A percentile compares a stretch with the other conserved stretches of the same genome.
Evolutionary conservation across 148 eudicot genomes (phyloP).

Genomic region (Rhododendron ferrugineum): DNA sequence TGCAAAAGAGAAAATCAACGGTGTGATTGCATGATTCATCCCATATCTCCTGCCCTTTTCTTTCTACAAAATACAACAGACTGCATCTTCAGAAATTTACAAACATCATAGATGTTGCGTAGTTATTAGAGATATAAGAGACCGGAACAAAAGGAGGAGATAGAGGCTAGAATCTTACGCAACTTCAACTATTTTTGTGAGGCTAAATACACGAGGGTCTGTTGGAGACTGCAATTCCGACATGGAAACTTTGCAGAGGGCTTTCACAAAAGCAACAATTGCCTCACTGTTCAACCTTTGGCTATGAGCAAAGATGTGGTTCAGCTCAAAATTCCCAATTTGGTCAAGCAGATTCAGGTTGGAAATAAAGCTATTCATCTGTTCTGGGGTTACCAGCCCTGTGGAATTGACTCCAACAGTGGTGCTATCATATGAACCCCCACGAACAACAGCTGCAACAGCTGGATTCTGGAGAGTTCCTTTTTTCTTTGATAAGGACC

Average conservation of each 20-base stretch:
- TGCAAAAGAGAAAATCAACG: conserved; percentile 39
- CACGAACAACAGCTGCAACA: conserved; percentile 91
- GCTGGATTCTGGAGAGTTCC: conserved; percentile 91
- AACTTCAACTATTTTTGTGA: conserved; percentile 95
- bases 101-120: background rate
- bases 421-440: conserved; percentile 98
- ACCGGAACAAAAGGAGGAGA: conserved; percentile 2
- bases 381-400: conserved; percentile 90
- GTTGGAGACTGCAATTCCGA: conserved; percentile 97
- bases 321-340: conserved; percentile 91
- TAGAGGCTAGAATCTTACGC: conserved; percentile 73
- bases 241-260: conserved; percentile 97
- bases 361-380: conserved; percentile 78
- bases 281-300: conserved; percentile 98
- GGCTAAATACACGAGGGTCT: conserved; percentile 98
- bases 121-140: background rate
- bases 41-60: background rate
- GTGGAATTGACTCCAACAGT: conserved; percentile 50
- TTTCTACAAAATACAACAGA: background rate
- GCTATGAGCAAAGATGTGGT: conserved; percentile 98
- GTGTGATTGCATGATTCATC: conserved; percentile 14
- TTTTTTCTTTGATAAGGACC: conserved; percentile 67
- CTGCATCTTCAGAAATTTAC: conserved; percentile 1
- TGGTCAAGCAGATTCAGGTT: conserved; percentile 97
- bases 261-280: conserved; percentile 92